phyloP scores from a whole-genome alignment of 176 grass and related monocot genomes.

The Calamus simplicifolius region DNA sequence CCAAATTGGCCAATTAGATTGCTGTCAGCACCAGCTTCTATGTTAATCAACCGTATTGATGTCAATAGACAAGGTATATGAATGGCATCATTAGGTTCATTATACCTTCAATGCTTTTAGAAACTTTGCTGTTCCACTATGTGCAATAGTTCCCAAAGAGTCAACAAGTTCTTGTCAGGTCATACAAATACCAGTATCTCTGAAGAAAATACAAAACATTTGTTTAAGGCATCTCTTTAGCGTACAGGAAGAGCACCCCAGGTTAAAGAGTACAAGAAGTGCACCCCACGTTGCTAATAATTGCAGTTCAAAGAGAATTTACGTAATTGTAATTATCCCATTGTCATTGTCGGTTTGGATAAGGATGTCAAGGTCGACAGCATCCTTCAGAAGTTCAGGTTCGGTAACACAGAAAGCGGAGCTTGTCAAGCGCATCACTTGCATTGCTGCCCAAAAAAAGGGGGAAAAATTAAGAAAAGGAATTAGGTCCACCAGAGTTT shows the following conservation, averaged over 20 bases:
- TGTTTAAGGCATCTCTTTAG: too few relatives aligned
- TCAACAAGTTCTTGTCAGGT: conserved; percentile 87
- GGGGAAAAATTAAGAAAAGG: background rate
- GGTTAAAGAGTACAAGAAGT: too few relatives aligned
- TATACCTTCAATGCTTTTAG: conserved; percentile 84
- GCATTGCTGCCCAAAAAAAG: conserved; percentile 53
- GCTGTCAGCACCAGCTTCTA: conserved; percentile 72
- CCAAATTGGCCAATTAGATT: conserved; percentile 99
- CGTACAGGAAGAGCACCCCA: too few relatives aligned
- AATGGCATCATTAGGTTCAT: background rate
- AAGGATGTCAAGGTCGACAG: conserved; percentile 68
- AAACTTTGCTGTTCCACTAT: conserved; percentile 97
- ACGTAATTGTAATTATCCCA: conserved; percentile 89
- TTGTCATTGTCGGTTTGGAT: conserved; percentile 89
- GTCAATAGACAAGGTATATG: background rate
- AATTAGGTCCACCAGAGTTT: too few relatives aligned
- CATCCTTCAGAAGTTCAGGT: conserved; percentile 80
- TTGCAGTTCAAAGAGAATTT: conserved; percentile 13
- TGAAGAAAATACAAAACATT: conserved; percentile 24
- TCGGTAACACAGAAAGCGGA: conserved; percentile 90
- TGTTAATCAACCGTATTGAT: background rate
- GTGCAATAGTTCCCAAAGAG: conserved; percentile 89
- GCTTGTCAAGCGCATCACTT: conserved; percentile 95
- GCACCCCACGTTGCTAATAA: background rate
- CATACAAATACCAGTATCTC: conserved; percentile 98